Percentiles rank a stretch among this genome's conserved stretches.
Evolutionary conservation across 805 yeast genomes (phyloP).

Genomic region (Ogataea henricii): DNA sequence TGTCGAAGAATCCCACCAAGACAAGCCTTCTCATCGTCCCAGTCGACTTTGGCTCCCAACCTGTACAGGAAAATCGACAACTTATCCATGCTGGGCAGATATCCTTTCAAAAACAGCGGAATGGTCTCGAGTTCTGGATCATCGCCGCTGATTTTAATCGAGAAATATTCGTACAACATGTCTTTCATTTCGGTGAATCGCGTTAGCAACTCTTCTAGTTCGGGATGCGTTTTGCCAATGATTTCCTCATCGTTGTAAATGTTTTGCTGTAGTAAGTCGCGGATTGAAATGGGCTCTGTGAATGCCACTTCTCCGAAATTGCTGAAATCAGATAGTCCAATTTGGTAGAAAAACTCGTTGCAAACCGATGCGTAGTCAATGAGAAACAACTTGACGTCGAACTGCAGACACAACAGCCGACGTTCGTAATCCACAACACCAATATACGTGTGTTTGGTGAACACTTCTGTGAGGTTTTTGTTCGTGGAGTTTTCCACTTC

Average conservation of each 20-base stretch:
- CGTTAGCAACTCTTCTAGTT: slow-evolving; percentile 14
- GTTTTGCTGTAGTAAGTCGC: slow-evolving; percentile 39
- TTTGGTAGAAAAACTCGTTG: slow-evolving; percentile 75
- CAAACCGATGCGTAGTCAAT: slow-evolving; percentile 78
- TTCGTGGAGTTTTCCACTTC: slow-evolving; percentile 50
- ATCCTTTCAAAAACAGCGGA: slow-evolving; percentile 69
- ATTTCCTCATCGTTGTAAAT: slow-evolving; percentile 33
- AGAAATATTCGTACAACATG: slow-evolving; percentile 83
- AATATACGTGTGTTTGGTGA: slow-evolving; percentile 70
- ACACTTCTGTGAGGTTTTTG: slow-evolving; percentile 61
- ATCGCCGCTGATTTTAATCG: slow-evolving; percentile 42
- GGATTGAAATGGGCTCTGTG: slow-evolving; percentile 33
- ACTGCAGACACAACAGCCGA: slow-evolving; percentile 81
- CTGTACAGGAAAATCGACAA: slow-evolving; percentile 67
- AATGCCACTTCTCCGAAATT: slow-evolving; percentile 70
- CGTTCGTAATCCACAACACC: slow-evolving; percentile 77
- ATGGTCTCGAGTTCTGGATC: slow-evolving; percentile 47
- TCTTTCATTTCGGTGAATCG: slow-evolving; percentile 52
- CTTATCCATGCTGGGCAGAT: slow-evolving; percentile 63
- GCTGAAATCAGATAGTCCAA: slow-evolving; percentile 73
- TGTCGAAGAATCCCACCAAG: slow-evolving; percentile 64
- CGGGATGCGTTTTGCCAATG: slow-evolving; percentile 12
- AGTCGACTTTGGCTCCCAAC: slow-evolving; percentile 60
- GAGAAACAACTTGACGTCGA: slow-evolving; percentile 72
- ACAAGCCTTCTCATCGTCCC: slow-evolving; percentile 70